Evolutionary conservation across 805 yeast genomes (phyloP), one percentile per base, ranked within the genome.

Genomic region (Kluyveromyces starmeri): DNA sequence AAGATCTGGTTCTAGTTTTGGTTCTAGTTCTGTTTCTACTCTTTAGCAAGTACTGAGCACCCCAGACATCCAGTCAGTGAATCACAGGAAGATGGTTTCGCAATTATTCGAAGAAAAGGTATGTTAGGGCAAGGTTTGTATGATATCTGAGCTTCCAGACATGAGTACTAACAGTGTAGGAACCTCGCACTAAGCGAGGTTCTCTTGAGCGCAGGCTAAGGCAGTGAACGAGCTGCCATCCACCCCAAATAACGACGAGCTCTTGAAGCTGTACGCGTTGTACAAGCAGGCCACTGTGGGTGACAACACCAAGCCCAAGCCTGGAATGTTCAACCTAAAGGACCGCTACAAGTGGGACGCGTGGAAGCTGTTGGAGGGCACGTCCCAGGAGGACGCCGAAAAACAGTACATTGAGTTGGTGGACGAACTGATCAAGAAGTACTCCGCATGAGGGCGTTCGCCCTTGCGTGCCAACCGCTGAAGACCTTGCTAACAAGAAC

Each of bases 301-400:
- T 46, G 98, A 92, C 72, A 85, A 85, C 73, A 61, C 57, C 49
- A 82, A 95, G 42, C 67, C 71, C 37, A 83, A 84, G 67, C 98
- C 98, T 36, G 92, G 96, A 44, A 64, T 83, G 40, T 84, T 92
- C 61, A 94, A 86, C 65, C 72, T 92, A 67, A 85, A 82, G 68
- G 96, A 89, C 48, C 86, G 94, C 65, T 83, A 83, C 74, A 92
- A 92, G 71, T 92, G 97, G 97, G 89, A 88, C 58, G 73, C 97
- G 7, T 92, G 97, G 97, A 79, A 79, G 52, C 78, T 76, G 50
- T 67, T 79, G 54, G 81, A 83, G 67, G 98, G 98, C 39, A 73
- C 73, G 41, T 63, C 85, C 26, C 83, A 82, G 63, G 94, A 75
- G 48, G 96, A 85, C 22, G 98, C 98, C 41, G 97, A 89, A 70